Conservation (phyloP, 2,329 filamentous ascomycete genomes). For the Camptophora hylomeconis region DNA sequence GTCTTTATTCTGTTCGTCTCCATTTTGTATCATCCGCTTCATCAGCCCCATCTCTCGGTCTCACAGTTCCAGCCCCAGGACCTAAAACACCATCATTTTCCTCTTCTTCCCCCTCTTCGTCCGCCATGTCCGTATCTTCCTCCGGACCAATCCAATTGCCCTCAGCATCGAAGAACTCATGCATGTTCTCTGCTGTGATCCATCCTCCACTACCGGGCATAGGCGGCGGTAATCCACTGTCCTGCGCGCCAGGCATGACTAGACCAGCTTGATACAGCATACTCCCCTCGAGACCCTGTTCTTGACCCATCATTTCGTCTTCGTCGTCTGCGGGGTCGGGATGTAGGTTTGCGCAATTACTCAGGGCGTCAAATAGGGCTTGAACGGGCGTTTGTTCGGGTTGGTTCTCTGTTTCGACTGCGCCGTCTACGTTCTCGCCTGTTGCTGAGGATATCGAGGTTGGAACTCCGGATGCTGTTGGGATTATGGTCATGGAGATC, state of each 20-base stretch:
- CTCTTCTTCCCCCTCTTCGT: constrained; percentile 48
- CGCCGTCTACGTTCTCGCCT: constrained; percentile 11
- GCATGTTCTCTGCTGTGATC: constrained; percentile 80
- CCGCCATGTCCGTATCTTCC: constrained; percentile 33
- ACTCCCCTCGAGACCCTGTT: constrained; percentile 18
- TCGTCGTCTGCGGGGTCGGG: constrained; percentile 29
- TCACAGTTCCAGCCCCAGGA: constrained; percentile 29
- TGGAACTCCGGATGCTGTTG: constrained; percentile 17
- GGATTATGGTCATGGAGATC: constrained; percentile 31
- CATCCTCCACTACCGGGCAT: constrained; percentile 37
- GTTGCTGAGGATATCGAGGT: constrained; percentile 6
- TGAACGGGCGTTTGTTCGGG: constrained; percentile 26
- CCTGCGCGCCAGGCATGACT: constrained; percentile 22
- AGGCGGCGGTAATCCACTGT: constrained; percentile 31
- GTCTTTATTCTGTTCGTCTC: constrained; percentile 40
- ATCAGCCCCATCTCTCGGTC: constrained; percentile 20
- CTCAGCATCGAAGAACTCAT: constrained; percentile 67
- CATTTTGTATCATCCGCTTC: constrained; percentile 36
- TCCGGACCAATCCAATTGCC: constrained; percentile 59
- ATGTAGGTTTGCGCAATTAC: constrained; percentile 35
- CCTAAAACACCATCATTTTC: constrained; percentile 29
- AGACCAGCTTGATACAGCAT: constrained; percentile 26
- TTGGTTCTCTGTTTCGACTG: constrained; percentile 20
- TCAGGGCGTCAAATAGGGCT: constrained; percentile 31
- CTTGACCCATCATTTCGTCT: constrained; percentile 24